These are phyloP conservation scores for Coemansia sp. DNA, from an alignment of 192 early-diverging fungal species.

Conservation along the genomic window DNA sequence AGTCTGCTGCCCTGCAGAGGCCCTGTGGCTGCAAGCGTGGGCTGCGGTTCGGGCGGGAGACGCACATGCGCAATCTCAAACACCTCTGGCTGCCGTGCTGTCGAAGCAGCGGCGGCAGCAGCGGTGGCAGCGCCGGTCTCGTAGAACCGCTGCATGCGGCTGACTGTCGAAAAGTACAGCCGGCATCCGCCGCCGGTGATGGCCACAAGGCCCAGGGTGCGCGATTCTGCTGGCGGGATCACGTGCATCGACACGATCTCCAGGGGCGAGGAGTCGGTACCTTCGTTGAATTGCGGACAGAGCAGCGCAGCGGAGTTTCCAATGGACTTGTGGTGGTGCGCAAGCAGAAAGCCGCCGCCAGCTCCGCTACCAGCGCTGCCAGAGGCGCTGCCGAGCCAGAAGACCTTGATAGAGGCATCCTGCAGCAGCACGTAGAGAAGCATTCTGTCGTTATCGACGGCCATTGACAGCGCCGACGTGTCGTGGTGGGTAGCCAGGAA, in stretches of 20 bases:
- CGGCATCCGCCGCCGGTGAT: conserved; percentile 76
- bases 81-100: conserved; percentile 48
- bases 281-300: conserved; percentile 55
- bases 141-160: conserved; percentile 48
- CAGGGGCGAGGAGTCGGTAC: conserved; percentile 52
- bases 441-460: conserved; percentile 65
- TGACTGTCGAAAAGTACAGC: conserved; percentile 68
- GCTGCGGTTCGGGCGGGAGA: conserved; percentile 60
- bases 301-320: conserved; percentile 48
- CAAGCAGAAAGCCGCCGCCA: conserved; percentile 59
- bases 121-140: conserved; percentile 12
- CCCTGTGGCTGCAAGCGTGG: conserved; percentile 24
- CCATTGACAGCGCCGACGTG: conserved; percentile 65
- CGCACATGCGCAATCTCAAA: conserved; percentile 72
- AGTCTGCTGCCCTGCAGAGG: conserved; percentile 1
- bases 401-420: conserved; percentile 69
- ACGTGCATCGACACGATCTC: conserved; percentile 76
- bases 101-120: not conserved
- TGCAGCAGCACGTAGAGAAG: conserved; percentile 73
- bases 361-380: not conserved
- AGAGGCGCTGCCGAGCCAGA: conserved; percentile 60
- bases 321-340: conserved; percentile 56
- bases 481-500: conserved; percentile 40
- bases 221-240: conserved; percentile 66
- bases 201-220: conserved; percentile 69